phyloP scores from a whole-genome alignment of 2,329 filamentous ascomycete genomes.

The Aspergillus tanneri region DNA sequence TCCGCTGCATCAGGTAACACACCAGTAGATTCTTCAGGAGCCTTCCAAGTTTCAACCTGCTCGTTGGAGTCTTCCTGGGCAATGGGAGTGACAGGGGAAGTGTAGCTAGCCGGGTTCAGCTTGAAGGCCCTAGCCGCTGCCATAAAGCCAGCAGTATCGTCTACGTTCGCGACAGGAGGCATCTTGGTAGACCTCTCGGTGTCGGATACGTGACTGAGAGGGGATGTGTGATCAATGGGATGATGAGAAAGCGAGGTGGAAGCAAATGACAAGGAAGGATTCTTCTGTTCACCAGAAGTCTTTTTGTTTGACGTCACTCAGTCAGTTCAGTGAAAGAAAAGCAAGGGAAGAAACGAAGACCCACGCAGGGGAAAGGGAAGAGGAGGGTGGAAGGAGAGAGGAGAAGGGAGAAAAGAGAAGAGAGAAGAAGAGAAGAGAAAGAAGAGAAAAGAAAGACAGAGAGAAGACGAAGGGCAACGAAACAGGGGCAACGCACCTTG shows the following conservation, averaged over 20 bases:
- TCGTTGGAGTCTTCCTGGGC: constrained; percentile 9
- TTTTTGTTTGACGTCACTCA: no score
- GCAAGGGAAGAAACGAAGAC: not conserved
- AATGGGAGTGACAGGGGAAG: constrained; percentile 1
- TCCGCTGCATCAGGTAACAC: not conserved
- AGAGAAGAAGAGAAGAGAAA: not conserved
- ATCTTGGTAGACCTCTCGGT: constrained; percentile 1
- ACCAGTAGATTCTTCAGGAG: not conserved
- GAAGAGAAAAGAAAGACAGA: not conserved
- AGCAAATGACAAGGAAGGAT: not conserved
- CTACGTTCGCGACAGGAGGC: constrained; percentile 20
- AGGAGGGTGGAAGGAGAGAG: constrained; percentile 1
- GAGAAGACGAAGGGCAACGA: not conserved
- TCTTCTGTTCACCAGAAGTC: no score
- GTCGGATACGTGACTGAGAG: not conserved
- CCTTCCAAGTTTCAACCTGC: not conserved
- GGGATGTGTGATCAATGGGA: not conserved
- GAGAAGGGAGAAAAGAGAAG: not conserved
- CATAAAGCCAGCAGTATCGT: constrained; percentile 31
- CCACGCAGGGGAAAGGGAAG: not conserved
- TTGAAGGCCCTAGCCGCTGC: constrained; percentile 25
- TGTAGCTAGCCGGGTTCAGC: constrained; percentile 7
- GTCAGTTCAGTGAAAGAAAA: not conserved
- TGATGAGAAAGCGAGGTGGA: not conserved
- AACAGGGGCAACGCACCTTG: constrained; percentile 1